These are phyloP conservation scores for Ehretia macrophylla DNA, from an alignment of 257 asterid species.

Conservation along the genomic window DNA sequence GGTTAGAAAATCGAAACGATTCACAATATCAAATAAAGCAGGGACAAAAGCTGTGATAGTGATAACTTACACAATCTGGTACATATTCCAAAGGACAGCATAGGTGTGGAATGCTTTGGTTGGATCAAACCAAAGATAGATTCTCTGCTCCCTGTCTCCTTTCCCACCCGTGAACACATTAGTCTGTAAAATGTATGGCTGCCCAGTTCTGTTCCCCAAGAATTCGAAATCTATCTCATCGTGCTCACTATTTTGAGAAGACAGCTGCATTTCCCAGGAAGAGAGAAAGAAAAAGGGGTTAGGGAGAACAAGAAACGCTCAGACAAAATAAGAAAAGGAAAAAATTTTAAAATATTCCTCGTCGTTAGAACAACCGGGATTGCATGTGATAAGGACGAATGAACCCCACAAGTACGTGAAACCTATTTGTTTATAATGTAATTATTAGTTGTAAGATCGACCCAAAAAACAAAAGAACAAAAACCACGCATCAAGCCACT, in stretches of 20 bases:
- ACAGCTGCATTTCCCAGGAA: slow-evolving; percentile 28
- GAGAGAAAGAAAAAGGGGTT: not conserved
- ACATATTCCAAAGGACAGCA: slow-evolving; percentile 60
- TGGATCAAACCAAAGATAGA: slow-evolving; percentile 70
- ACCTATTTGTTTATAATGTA: too few species aligned
- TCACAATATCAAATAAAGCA: too few species aligned
- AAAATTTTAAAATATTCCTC: too few species aligned
- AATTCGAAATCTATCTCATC: slow-evolving; percentile 82
- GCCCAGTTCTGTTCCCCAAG: slow-evolving; percentile 74
- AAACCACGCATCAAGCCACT: too few species aligned
- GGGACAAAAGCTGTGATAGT: too few species aligned
- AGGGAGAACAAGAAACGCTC: not conserved
- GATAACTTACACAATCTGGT: slow-evolving; percentile 63
- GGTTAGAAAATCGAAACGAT: too few species aligned
- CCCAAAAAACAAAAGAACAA: too few species aligned
- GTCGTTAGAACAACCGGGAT: too few species aligned
- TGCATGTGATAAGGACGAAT: too few species aligned
- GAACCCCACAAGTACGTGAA: too few species aligned
- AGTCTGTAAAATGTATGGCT: slow-evolving; percentile 71
- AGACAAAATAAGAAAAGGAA: too few species aligned
- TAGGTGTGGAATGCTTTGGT: slow-evolving; percentile 49
- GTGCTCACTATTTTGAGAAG: slow-evolving; percentile 66
- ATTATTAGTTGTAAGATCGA: too few species aligned
- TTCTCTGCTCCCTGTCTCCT: slow-evolving; percentile 72
- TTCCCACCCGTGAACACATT: slow-evolving; percentile 68